Base-by-base conservation (phyloP, 2,329 filamentous ascomycete genomes). In the Talaromyces sp. region DNA sequence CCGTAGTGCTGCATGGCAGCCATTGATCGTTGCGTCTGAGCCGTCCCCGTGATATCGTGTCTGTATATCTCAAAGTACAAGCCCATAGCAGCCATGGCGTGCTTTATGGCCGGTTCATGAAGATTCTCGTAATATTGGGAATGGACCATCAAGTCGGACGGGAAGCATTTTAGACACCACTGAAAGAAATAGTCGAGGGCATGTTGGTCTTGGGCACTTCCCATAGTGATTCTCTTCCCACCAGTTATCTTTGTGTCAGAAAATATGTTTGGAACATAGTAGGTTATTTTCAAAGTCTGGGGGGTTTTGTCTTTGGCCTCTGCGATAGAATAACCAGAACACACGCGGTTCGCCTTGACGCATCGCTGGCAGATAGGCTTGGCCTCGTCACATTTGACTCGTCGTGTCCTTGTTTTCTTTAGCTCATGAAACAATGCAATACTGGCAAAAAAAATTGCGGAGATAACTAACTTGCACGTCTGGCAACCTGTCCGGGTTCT, bases 401-500 rank as follows among this genome's bases (percentile, higher is more conserved):
- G 52, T 54, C 60, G 30, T 31, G 9, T 30, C 47, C 60, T 61
- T 23, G 18, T 33, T 10, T 8, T 53, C 18, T 57, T 18, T 27
- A 47, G 23, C 23, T 47, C 44, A 10, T 8, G 18, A 47, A 10
- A 47, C 1, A 60, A 23, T 28, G 3, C 30, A n/a, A 36, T 14
- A 23, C 31, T 50, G 30, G 8, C n/a, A 4, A 40, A 23, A 18
- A 40, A 50, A 34, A 23, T 30, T 50, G 40, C 14, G 27, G n/a
- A 36, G n/a, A 47, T 27, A 47, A 61, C 60, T 47, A 34, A 61
- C 60, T 61, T 61, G 60, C 60, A 61, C 3, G 60, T 61, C 23
- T 10, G 34, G 34, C 60, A 61, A 4, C 60, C 60, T 7, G 56
- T 58, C 30, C 60, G 55, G 34, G 50, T 27, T 40, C 33, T 61